Base-by-base conservation (phyloP, 2,329 filamentous ascomycete species). In the Aspergillus phoenicis region DNA sequence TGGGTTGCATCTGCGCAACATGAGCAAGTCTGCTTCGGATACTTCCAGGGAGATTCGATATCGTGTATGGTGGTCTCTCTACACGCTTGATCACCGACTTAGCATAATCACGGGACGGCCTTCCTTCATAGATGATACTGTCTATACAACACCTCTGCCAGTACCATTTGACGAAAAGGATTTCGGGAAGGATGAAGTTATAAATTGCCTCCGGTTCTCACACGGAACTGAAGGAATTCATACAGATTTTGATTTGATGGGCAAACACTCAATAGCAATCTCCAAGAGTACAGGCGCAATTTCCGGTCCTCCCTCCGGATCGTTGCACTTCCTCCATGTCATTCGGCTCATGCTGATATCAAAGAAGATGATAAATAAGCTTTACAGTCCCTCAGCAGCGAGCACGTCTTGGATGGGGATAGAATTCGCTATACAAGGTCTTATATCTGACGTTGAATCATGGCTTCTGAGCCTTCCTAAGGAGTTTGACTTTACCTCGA, bases 51-150 rank as follows among this genome's bases (percentile, higher is more conserved):
- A 80, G 62, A 76, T 78, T 33, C 72, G 78, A 47, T 80, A 79
- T 60, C 75, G 78, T 17, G 73, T 80, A 20, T 81, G 79, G 79
- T 80, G 78, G 76, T 75, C 78, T 24, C 61, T 81, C 22, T 78
- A 79, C 62, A 72, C 71, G 8, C 60, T 80, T 17, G 79, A 81
- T 56, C 76, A 78, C 57, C 73, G 76, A 15, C 71, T 81, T 17
- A 75, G 74, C 52, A 70, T 76, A 33, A 76, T 80, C 67, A 81
- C 78, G 2, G 79, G 79, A n/a, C 73, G 79, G 45, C 77, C 78
- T 15, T 77, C 76, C 15, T 79, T 73, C 64, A 74, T 81, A 26
- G 63, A 71, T n/a, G 77, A 80, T 52, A 71, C 72, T 20, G 71
- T 76, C 38, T 79, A 76, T 65, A 80, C 76, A 22, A 77, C 77